Evolutionary conservation across 768 basidiomycete species (phyloP).

Genomic region (Mycena haematopus): DNA sequence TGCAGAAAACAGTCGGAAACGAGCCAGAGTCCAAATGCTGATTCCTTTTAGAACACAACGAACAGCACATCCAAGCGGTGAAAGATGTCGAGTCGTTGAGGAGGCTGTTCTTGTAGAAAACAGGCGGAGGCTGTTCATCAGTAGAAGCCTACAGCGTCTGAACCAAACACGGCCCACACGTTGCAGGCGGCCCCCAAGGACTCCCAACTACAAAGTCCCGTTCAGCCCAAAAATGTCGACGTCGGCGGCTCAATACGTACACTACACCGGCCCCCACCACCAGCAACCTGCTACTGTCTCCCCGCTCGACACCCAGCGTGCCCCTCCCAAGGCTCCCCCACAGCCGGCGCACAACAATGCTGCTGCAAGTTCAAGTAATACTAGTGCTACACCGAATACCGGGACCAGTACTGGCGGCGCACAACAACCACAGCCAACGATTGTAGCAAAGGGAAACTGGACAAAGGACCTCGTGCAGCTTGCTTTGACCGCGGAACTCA

Average conservation of each 20-base stretch:
- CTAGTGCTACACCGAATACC: not conserved
- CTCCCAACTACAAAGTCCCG: not conserved
- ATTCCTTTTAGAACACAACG: too few relatives aligned
- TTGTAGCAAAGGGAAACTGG: slow-evolving; percentile 84
- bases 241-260: slow-evolving; percentile 9
- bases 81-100: too few relatives aligned
- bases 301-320: slow-evolving; percentile 26
- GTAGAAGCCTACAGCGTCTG: too few relatives aligned
- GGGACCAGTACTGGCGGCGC: not conserved
- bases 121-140: too few relatives aligned
- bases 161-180: not conserved
- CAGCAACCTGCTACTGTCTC: slow-evolving; percentile 20
- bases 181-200: not conserved
- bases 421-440: not conserved
- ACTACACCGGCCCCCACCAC: slow-evolving; percentile 12
- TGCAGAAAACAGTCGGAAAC: too few relatives aligned
- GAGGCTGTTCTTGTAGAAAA: too few relatives aligned
- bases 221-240: not conserved
- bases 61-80: too few relatives aligned
- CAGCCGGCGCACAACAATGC: not conserved
- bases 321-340: not conserved
- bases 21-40: too few relatives aligned
- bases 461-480: slow-evolving; percentile 85
- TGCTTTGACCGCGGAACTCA: slow-evolving; percentile 87
- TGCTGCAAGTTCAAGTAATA: not conserved